phyloP scores from a whole-genome alignment of 495 filamentous ascomycete species.

The Sabuloglossum arenarium region DNA sequence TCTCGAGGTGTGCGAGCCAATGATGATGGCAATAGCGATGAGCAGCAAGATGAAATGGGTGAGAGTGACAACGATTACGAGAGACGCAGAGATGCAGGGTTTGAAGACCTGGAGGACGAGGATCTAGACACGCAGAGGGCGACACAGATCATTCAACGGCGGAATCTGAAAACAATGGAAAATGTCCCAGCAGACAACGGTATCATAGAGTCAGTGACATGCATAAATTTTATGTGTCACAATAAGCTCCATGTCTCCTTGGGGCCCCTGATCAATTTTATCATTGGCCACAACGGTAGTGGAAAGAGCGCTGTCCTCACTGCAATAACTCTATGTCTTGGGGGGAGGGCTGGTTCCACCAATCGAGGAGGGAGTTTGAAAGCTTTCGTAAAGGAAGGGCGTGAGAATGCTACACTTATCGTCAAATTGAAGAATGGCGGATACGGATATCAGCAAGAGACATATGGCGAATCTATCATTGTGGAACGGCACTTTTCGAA shows the following conservation, averaged over 20 bases:
- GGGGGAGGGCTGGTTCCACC: constrained; percentile 85
- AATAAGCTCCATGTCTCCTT: constrained; percentile 54
- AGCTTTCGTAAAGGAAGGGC: constrained; percentile 78
- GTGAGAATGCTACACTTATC: constrained; percentile 44
- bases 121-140: constrained; percentile 41
- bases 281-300: constrained; percentile 92
- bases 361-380: constrained; percentile 86
- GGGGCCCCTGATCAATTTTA: constrained; percentile 90
- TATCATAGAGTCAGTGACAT: constrained; percentile 64
- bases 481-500: constrained; percentile 76
- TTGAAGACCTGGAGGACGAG: constrained; percentile 29
- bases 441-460: constrained; percentile 61
- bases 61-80: not conserved
- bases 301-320: constrained; percentile 98
- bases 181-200: constrained; percentile 66
- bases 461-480: constrained; percentile 70
- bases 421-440: constrained; percentile 84
- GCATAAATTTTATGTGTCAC: constrained; percentile 94
- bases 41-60: not conserved
- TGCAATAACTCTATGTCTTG: constrained; percentile 80
- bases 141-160: constrained; percentile 48
- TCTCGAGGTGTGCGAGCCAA: not conserved
- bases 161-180: constrained; percentile 29
- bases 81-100: constrained; percentile 20
- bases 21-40: not conserved